Evolutionary conservation across 257 asterid species (phyloP).

Genomic region (Lycium ferocissimum): DNA sequence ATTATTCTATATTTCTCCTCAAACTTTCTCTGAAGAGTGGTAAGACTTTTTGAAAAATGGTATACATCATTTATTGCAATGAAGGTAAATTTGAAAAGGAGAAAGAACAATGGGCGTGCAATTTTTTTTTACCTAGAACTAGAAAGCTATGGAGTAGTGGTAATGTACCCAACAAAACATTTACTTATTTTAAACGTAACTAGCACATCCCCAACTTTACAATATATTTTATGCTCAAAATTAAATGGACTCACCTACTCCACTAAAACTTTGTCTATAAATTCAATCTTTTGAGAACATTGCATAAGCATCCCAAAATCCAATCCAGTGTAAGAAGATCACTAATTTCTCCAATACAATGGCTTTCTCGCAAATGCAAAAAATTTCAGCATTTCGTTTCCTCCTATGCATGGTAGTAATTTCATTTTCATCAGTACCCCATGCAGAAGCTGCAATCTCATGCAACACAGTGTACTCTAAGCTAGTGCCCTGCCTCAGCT

Average conservation of each 20-base stretch:
- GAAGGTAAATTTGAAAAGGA: too few relatives aligned
- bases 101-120: too few relatives aligned
- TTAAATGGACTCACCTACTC: constrained; percentile 14
- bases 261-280: neutral
- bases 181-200: neutral
- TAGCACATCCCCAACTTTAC: neutral
- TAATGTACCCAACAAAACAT: neutral
- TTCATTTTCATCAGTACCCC: constrained; percentile 8
- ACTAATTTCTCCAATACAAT: neutral
- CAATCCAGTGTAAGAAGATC: neutral
- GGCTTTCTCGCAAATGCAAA: constrained; percentile 23
- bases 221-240: neutral
- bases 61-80: too few relatives aligned
- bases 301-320: neutral
- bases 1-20: too few relatives aligned
- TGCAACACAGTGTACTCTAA: constrained; percentile 26
- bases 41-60: too few relatives aligned
- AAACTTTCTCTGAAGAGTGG: too few relatives aligned
- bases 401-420: constrained; percentile 3
- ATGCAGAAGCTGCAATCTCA: constrained; percentile 25
- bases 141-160: too few relatives aligned
- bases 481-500: constrained; percentile 23
- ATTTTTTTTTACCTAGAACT: too few relatives aligned
- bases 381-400: neutral
- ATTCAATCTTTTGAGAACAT: neutral